Conservation (phyloP, 2,329 filamentous ascomycete species). For the Tolypocladium endophyticum region DNA sequence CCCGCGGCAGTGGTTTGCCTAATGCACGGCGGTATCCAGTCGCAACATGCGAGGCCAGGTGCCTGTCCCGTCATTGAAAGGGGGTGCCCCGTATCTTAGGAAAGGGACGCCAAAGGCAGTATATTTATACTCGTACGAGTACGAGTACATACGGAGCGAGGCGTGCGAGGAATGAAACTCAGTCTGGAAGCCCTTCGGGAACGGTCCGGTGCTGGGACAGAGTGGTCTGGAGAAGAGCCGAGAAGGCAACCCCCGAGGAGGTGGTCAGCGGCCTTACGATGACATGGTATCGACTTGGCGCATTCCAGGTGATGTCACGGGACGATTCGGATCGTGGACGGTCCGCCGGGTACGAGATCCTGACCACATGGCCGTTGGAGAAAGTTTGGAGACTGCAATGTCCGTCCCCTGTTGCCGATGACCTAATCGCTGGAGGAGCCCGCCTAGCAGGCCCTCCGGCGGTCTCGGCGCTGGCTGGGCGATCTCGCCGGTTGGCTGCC, state of each 20-base stretch:
- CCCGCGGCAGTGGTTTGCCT: slow-evolving; percentile 1
- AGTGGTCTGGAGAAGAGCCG: neutral
- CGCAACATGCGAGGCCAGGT: neutral
- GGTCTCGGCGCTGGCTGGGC: neutral
- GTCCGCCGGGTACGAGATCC: slow-evolving; percentile 2
- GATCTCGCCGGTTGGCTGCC: neutral
- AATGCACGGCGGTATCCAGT: neutral
- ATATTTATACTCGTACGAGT: no score
- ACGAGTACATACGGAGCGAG: neutral
- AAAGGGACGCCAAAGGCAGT: neutral
- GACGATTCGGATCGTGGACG: neutral
- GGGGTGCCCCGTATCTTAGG: neutral
- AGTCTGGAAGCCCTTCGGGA: neutral
- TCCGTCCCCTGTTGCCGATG: neutral
- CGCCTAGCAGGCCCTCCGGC: neutral
- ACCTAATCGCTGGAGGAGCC: neutral
- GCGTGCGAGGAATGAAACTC: neutral
- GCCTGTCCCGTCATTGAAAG: neutral
- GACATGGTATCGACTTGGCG: neutral
- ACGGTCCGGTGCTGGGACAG: neutral
- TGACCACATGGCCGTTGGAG: slow-evolving; percentile 2
- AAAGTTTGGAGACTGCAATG: neutral
- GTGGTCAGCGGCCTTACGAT: neutral
- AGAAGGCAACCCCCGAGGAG: neutral
- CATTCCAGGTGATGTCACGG: neutral